Evolutionary conservation across 139 green algal species (phyloP), one percentile per base, ranked within the genome.

Genomic region (Coelastrella sp.): DNA sequence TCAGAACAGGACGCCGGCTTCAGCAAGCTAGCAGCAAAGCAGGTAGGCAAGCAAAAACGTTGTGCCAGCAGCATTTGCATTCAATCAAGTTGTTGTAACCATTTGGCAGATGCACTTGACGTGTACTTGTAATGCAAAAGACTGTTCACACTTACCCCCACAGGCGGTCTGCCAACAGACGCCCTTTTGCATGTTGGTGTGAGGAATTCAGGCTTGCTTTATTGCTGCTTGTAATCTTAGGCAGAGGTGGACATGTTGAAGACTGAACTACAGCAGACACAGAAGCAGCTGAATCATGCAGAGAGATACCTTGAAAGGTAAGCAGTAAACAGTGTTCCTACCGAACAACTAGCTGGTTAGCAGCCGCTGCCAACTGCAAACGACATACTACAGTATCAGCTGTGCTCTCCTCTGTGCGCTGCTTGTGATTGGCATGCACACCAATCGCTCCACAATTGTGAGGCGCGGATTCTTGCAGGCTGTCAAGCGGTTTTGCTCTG

Each of bases 241-340:
- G 82, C 64, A 58, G 82, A 87, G 32, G 13, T 78, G 13, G 64
- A 78, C 65, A 10, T 87, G 54, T 23, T 87, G 14, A 87, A 78
- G 20, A 47, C 19, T 19, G 82, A 87, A 59, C 23, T 87, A 65
- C 64, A 87, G 4, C 32, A 79, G 11, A 78, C 14, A 47, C 64
- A 78, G 32, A n/a, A 32, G 65, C 64, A 87, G 65, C 65, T 87
- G n/a, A 20, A 3, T 10, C 14, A 22, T 23, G 65, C 60, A 58
- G 80, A 74, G 19, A 75, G 8, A 16, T 71, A 57, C n/a, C 11
- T 86, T n/a, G 59, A 86, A 4, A 86, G 80, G 80, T 86, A 5
- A n/a, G n/a, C 5, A 17, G 11, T 47, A 47, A 47, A 47, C 32
- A 47, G 32, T 47, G 32, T 47, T 47, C 32, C 32, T 47, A 47